Evolutionary conservation across 306 rosid genomes (phyloP).

Genomic region (Vigna radiata): DNA sequence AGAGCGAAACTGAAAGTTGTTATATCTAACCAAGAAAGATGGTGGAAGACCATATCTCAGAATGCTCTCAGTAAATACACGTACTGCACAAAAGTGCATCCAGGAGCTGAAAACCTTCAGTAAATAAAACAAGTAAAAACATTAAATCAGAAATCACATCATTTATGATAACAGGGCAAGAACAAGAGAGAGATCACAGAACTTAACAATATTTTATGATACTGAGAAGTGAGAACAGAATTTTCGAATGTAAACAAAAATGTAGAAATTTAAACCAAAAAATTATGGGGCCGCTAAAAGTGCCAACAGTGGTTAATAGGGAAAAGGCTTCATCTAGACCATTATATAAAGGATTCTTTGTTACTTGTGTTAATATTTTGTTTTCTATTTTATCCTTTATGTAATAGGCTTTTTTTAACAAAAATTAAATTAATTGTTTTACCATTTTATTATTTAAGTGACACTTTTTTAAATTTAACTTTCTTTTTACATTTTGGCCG

Average conservation of each 20-base stretch:
- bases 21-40: conserved; percentile 71
- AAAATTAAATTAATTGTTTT: no score
- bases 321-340: conserved; percentile 1
- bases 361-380: no score
- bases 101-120: conserved; percentile 86
- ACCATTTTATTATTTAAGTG: no score
- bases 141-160: conserved; percentile 11
- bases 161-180: conserved; percentile 13
- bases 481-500: no score
- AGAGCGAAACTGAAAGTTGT: conserved; percentile 3
- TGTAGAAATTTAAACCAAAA: conserved; percentile 10
- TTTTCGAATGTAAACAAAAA: background rate
- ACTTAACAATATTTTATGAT: background rate
- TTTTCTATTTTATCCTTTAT: no score
- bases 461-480: no score
- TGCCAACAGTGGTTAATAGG: background rate
- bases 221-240: background rate
- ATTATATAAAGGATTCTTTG: no score
- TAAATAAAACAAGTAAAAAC: background rate
- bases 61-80: conserved; percentile 79
- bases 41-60: conserved; percentile 94
- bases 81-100: conserved; percentile 91
- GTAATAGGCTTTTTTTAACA: no score
- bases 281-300: conserved; percentile 7
- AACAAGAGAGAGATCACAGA: background rate